Conservation (phyloP, 2,329 filamentous ascomycete genomes). For the Monosporascus sp. region DNA sequence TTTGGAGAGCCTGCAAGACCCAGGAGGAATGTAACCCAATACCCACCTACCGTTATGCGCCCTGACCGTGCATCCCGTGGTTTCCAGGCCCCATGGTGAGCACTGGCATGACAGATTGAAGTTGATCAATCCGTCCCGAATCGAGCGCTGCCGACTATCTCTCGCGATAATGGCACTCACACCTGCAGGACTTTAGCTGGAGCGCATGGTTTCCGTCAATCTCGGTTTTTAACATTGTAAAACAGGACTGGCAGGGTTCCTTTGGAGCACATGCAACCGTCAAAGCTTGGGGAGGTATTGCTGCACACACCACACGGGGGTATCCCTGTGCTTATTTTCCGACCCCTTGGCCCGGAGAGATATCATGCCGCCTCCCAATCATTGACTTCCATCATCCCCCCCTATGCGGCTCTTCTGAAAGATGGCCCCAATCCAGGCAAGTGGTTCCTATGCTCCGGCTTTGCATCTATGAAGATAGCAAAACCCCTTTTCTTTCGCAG, state of each 20-base stretch:
- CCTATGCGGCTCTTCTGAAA: background rate
- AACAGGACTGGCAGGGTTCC: background rate
- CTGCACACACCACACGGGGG: background rate
- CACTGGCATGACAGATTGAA: background rate
- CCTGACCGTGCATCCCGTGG: background rate
- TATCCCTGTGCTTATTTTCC: constrained; percentile 23
- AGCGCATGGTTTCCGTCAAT: background rate
- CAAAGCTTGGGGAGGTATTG: background rate
- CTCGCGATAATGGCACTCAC: background rate
- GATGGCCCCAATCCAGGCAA: background rate
- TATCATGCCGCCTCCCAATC: constrained; percentile 18
- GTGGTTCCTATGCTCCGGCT: no score
- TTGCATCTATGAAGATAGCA: no score
- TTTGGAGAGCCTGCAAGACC: no score
- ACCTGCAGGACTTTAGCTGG: background rate
- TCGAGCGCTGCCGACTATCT: background rate
- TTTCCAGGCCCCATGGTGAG: background rate
- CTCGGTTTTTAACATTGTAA: background rate
- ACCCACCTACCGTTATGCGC: no score
- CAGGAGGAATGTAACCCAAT: no score
- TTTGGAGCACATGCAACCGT: background rate
- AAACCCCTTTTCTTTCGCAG: no score
- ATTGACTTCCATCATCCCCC: background rate
- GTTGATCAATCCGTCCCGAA: background rate
- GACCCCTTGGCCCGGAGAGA: constrained; percentile 21